Evolutionary conservation across 208 protist genomes (phyloP).

Genomic region (Crithidia mellificae): DNA sequence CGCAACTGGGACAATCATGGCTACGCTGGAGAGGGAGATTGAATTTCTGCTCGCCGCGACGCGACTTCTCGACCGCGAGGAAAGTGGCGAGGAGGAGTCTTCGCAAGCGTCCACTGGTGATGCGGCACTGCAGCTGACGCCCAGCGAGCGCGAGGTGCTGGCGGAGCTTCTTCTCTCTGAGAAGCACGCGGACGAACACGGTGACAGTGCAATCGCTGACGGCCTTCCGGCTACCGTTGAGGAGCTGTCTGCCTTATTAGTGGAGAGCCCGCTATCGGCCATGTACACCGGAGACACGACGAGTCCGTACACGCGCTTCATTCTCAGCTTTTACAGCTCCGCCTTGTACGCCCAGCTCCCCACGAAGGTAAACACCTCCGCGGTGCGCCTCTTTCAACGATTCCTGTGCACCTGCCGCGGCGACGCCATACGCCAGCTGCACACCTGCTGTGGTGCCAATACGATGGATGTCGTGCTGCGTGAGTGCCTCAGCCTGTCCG

Average conservation of each 20-base stretch:
- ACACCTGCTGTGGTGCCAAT: conserved; percentile 13
- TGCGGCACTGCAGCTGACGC: neutral
- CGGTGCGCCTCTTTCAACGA: conserved; percentile 35
- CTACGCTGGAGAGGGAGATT: conserved; percentile 22
- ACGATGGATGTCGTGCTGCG: conserved; percentile 31
- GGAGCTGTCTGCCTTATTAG: conserved; percentile 8
- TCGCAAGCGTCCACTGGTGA: neutral
- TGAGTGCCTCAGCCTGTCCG: conserved; percentile 30
- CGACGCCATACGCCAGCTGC: conserved; percentile 6
- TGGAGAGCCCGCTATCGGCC: conserved; percentile 26
- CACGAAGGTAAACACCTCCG: conserved; percentile 13
- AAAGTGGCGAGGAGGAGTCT: neutral
- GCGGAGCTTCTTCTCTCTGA: conserved; percentile 29
- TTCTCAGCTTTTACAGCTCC: conserved; percentile 32
- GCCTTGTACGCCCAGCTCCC: conserved; percentile 22
- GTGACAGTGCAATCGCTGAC: neutral
- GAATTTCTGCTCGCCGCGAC: conserved; percentile 25
- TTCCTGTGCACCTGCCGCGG: conserved; percentile 23
- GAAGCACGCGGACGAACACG: conserved; percentile 4
- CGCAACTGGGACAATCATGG: conserved; percentile 19
- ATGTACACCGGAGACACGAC: conserved; percentile 22
- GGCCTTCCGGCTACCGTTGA: neutral
- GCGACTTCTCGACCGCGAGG: conserved; percentile 10
- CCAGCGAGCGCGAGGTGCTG: conserved; percentile 20
- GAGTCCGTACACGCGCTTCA: conserved; percentile 31